Conservation (phyloP, 306 rosid genomes). For the Lithocarpus polystachyus region DNA sequence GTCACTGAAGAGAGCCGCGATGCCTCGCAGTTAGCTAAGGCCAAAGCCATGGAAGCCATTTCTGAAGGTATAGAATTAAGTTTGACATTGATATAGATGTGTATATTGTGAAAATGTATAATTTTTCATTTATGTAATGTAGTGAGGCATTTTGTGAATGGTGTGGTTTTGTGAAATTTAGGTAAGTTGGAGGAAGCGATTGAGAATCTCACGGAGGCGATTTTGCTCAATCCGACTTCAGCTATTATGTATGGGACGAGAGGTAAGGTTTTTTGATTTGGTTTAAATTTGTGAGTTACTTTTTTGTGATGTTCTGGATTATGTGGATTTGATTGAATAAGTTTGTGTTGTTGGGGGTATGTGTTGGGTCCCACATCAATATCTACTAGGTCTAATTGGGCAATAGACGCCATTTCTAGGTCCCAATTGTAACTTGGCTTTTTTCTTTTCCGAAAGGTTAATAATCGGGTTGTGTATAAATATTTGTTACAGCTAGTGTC, state of each 20-base stretch:
- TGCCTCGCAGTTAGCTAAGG: conserved; percentile 66
- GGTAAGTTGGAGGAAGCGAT: conserved; percentile 76
- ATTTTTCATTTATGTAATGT: neutral
- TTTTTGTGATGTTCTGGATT: neutral
- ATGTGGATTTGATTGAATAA: neutral
- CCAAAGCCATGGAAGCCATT: conserved; percentile 71
- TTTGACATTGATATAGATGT: neutral
- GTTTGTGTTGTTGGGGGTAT: conserved; percentile 11
- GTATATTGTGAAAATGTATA: neutral
- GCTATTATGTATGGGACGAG: conserved; percentile 88
- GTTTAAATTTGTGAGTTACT: neutral
- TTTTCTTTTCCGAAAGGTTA: neutral
- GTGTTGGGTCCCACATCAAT: neutral
- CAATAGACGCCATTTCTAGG: too few relatives aligned
- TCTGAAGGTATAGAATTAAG: conserved; percentile 50
- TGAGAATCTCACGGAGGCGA: conserved; percentile 69
- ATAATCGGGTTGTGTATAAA: neutral
- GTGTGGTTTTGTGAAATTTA: conserved; percentile 25
- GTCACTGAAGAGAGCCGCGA: conserved; percentile 81
- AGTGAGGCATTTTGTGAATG: neutral
- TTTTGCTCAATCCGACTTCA: conserved; percentile 74
- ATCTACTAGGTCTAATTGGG: too few relatives aligned
- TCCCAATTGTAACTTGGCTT: too few relatives aligned
- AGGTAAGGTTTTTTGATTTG: conserved; percentile 41
- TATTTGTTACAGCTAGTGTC: conserved; percentile 55